Evolutionary conservation across 305 asterid genomes (phyloP).

Genomic region (Fraxinus ornus): DNA sequence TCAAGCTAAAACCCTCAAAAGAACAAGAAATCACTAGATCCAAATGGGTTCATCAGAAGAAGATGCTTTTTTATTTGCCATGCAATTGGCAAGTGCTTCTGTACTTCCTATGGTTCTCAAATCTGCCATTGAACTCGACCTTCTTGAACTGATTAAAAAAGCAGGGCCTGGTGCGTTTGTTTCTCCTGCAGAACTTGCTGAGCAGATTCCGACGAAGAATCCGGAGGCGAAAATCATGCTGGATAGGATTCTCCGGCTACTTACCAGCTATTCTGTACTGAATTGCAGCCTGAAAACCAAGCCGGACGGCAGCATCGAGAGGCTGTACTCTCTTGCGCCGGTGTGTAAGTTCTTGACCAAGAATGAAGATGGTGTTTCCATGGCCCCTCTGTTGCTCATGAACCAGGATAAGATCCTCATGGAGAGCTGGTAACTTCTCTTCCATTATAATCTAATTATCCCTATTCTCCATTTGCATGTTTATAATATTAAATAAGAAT

Average conservation of each 20-base stretch:
- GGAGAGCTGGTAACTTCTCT: slow-evolving; percentile 67
- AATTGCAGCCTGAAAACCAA: slow-evolving; percentile 47
- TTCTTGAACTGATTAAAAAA: slow-evolving; percentile 66
- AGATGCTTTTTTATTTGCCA: slow-evolving; percentile 50
- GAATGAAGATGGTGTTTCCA: slow-evolving; percentile 79
- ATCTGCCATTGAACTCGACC: slow-evolving; percentile 69
- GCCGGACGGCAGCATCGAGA: slow-evolving; percentile 54
- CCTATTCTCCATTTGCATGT: neutral
- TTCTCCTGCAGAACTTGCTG: slow-evolving; percentile 60
- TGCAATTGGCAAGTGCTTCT: slow-evolving; percentile 74
- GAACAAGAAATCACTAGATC: neutral
- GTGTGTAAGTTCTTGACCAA: slow-evolving; percentile 67
- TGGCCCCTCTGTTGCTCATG: slow-evolving; percentile 74
- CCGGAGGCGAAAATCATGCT: slow-evolving; percentile 62
- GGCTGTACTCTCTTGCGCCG: slow-evolving; percentile 70
- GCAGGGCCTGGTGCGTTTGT: slow-evolving; percentile 59
- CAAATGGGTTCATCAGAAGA: slow-evolving; percentile 47
- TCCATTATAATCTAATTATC: too few species aligned
- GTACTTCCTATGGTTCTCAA: slow-evolving; percentile 80
- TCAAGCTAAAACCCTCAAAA: neutral
- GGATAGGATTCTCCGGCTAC: slow-evolving; percentile 76
- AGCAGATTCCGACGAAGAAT: slow-evolving; percentile 59
- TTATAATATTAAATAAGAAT: too few species aligned
- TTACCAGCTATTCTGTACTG: slow-evolving; percentile 58
- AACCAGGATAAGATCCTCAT: slow-evolving; percentile 80